phyloP scores from a whole-genome alignment of 257 asterid genomes.

The Plantago elongata region DNA sequence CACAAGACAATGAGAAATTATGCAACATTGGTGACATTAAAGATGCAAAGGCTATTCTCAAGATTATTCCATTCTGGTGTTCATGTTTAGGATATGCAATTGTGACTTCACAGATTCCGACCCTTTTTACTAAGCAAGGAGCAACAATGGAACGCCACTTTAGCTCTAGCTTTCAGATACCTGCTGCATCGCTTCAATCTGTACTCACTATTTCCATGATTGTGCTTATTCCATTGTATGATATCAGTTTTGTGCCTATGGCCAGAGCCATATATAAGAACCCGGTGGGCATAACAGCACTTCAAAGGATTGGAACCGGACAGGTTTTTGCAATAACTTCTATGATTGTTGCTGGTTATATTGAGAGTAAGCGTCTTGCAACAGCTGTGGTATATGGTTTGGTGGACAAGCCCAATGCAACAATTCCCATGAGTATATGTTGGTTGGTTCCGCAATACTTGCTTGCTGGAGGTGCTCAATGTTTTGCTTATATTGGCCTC shows the following conservation, averaged over 20 bases:
- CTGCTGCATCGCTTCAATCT: conserved; percentile 14
- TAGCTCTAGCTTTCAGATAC: conserved; percentile 10
- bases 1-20: neutral
- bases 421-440: conserved; percentile 15
- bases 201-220: conserved; percentile 1
- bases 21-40: conserved; percentile 15
- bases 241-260: neutral
- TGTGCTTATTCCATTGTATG: conserved; percentile 9
- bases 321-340: conserved; percentile 4
- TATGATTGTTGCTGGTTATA: conserved; percentile 14
- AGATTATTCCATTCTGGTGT: conserved; percentile 15
- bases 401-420: conserved; percentile 9
- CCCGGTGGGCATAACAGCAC: conserved; percentile 14
- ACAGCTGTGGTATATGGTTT: conserved; percentile 8
- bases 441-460: conserved; percentile 19
- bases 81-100: conserved; percentile 14
- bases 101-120: conserved; percentile 2
- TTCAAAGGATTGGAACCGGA: conserved; percentile 18
- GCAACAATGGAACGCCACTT: conserved; percentile 16
- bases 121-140: conserved; percentile 22
- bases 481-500: conserved; percentile 1
- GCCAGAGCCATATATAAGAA: conserved; percentile 1
- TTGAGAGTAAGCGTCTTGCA: conserved; percentile 10
- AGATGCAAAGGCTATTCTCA: conserved; percentile 17
- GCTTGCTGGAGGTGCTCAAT: neutral